These are phyloP conservation scores for Skeletonema costatum DNA, from an alignment of 108 stramenopile genomes.

Conservation along the genomic window DNA sequence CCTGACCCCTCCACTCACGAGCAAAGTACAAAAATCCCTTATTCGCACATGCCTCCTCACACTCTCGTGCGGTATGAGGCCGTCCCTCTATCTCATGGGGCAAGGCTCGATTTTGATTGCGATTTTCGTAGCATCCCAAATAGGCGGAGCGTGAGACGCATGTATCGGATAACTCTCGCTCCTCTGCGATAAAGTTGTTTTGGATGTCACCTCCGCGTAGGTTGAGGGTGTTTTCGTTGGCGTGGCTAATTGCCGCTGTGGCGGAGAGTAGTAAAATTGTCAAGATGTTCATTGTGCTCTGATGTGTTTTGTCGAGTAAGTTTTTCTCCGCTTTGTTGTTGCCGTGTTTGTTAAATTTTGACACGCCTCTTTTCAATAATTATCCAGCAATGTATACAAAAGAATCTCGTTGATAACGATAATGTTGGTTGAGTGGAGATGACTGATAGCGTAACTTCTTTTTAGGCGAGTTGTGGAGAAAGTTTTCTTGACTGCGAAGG, in stretches of 20 bases:
- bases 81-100: background rate
- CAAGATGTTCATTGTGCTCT: background rate
- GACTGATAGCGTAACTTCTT: too few species aligned
- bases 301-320: too few species aligned
- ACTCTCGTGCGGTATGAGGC: background rate
- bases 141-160: conserved; percentile 15
- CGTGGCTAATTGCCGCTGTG: background rate
- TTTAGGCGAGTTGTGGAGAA: too few species aligned
- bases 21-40: conserved; percentile 1
- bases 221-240: background rate
- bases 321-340: background rate
- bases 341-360: background rate
- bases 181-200: background rate
- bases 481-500: too few species aligned
- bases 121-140: conserved; percentile 11
- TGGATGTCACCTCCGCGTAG: background rate
- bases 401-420: too few species aligned
- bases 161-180: background rate
- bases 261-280: background rate
- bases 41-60: background rate
- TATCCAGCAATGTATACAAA: too few species aligned
- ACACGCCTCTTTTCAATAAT: too few species aligned
- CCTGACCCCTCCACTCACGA: conserved; percentile 1
- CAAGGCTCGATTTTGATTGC: conserved; percentile 14
- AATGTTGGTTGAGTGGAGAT: too few species aligned